These are phyloP conservation scores for Pythium pectinolyticum DNA, from an alignment of 352 stramenopile genomes.

Conservation along the genomic window DNA sequence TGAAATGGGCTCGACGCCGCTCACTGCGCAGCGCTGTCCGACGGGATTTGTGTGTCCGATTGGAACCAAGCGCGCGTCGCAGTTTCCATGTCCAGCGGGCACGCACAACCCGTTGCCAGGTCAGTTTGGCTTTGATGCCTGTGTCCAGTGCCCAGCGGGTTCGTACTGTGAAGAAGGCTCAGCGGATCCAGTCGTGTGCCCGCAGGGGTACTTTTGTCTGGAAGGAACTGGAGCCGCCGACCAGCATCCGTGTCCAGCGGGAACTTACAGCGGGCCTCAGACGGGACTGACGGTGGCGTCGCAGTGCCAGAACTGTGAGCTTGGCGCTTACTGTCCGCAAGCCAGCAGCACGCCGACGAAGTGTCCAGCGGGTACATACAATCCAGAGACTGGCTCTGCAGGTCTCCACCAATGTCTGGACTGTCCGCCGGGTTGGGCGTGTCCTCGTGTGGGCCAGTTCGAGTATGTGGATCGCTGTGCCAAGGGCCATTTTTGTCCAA, in stretches of 20 bases:
- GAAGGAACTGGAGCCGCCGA: slow-evolving; percentile 57
- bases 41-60: slow-evolving; percentile 69
- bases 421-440: slow-evolving; percentile 75
- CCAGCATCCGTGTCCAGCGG: slow-evolving; percentile 85
- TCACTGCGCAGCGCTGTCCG: slow-evolving; percentile 66
- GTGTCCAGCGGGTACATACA: slow-evolving; percentile 81
- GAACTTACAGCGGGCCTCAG: slow-evolving; percentile 75
- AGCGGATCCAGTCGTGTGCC: slow-evolving; percentile 51
- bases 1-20: slow-evolving; percentile 66
- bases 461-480: slow-evolving; percentile 63
- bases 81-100: slow-evolving; percentile 85
- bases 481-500: slow-evolving; percentile 74
- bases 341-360: slow-evolving; percentile 60
- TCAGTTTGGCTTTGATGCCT: slow-evolving; percentile 53
- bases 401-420: slow-evolving; percentile 57
- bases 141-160: slow-evolving; percentile 54
- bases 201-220: slow-evolving; percentile 82
- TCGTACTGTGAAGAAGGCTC: slow-evolving; percentile 65
- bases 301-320: slow-evolving; percentile 54
- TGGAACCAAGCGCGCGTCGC: slow-evolving; percentile 56
- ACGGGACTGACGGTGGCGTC: slow-evolving; percentile 49
- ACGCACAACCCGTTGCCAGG: slow-evolving; percentile 71
- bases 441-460: slow-evolving; percentile 63
- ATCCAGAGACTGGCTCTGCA: slow-evolving; percentile 47
- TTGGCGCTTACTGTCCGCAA: slow-evolving; percentile 86